phyloP scores from a whole-genome alignment of 2,329 filamentous ascomycete species.

The Fragosphaeria purpurea region DNA sequence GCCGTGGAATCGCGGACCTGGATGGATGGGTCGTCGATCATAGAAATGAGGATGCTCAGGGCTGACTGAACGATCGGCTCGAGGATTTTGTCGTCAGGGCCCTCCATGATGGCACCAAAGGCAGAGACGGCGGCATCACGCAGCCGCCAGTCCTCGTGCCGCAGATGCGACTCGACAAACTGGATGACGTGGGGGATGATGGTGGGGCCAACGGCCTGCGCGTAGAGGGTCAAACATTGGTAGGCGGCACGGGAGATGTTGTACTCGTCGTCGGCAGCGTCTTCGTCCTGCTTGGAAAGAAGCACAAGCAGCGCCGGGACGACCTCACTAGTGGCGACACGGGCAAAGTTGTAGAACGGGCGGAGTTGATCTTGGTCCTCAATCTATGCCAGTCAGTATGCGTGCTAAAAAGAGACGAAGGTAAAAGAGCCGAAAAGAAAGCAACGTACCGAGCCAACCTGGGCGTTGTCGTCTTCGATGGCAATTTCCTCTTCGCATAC shows the following conservation, averaged over 20 bases:
- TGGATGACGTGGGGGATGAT: conserved; percentile 78
- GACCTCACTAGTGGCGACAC: conserved; percentile 86
- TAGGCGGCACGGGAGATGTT: conserved; percentile 92
- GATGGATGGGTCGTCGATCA: conserved; percentile 83
- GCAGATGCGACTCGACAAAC: conserved; percentile 87
- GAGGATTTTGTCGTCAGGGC: conserved; percentile 83
- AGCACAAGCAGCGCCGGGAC: conserved; percentile 82
- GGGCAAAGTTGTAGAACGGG: conserved; percentile 91
- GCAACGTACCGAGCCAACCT: conserved; percentile 37
- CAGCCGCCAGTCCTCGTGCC: conserved; percentile 86
- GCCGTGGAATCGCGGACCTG: conserved; percentile 94
- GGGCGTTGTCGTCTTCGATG: conserved; percentile 93
- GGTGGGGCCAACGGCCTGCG: conserved; percentile 76
- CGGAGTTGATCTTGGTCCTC: conserved; percentile 73
- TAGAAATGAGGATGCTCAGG: conserved; percentile 76
- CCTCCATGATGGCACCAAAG: conserved; percentile 98
- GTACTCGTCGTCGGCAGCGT: conserved; percentile 94
- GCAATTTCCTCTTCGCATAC: conserved; percentile 97
- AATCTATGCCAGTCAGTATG: conserved; percentile 24
- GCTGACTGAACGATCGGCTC: conserved; percentile 95
- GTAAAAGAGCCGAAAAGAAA: conserved; percentile 4
- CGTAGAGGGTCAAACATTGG: conserved; percentile 90
- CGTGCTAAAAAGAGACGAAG: not conserved
- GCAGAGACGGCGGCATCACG: conserved; percentile 94
- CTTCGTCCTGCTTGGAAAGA: conserved; percentile 94